Evolutionary conservation across 768 basidiomycete genomes (phyloP), one percentile per base, ranked within the genome.

Genomic region (Termitomyces sp.): DNA sequence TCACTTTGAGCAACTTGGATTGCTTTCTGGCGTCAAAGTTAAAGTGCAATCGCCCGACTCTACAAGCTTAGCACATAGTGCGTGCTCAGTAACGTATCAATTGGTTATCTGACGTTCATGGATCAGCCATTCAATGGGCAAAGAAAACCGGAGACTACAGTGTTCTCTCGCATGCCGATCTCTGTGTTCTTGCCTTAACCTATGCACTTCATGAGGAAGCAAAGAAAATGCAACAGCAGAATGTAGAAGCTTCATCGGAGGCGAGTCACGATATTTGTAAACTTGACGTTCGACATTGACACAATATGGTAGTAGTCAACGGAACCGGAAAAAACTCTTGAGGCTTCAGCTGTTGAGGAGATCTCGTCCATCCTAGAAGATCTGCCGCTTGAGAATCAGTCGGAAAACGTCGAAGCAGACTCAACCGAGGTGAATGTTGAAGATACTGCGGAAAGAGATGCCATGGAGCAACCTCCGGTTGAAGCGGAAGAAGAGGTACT

Each of bases 101-200:
- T 22, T 32, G 26, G 14, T 33, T 32, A 18, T 28, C 56, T 54
- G 33, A 44, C 14, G 28, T 20, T 22, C 14, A 36, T n/a, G 18
- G 51, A 49, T 36, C 67, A 98, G 97, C 96, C 4, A 91, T 90
- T 55, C 87, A 88, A 60, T 87, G 86, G 72, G 92, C 97, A 3
- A 96, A 94, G 78, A 92, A 92, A 77, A 96, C 96, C 0, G 97
- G 97, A 68, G 97, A 99, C 72, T 95, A 94, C 68, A 77, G 91
- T 44, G 95, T 94, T 48, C 79, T 99, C 40, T 97, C 94, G 14
- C 83, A 88, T 70, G 81, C 94, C 14, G 97, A 99, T 85, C 70
- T 99, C 43, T 87, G 89, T 65, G 86, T 98, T 38, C 73, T 98
- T 51, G 96, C 97, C 1, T 76, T 99, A 63, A 93, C 94, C 6